phyloP scores from a whole-genome alignment of 768 basidiomycete species.

The Pisolithus tinctorius region DNA sequence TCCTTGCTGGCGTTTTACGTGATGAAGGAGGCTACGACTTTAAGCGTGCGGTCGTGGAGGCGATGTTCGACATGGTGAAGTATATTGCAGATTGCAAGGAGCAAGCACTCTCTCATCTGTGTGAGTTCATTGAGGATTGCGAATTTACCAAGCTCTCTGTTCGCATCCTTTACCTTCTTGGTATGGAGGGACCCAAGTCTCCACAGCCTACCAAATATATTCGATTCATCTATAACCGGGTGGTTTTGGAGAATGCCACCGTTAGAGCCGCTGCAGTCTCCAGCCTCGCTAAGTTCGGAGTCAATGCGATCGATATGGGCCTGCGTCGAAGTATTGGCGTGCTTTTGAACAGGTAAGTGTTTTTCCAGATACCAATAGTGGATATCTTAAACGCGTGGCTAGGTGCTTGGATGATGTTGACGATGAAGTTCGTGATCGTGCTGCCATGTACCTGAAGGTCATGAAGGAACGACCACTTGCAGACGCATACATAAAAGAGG shows the following conservation, averaged over 20 bases:
- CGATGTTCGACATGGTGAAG: conserved; percentile 99
- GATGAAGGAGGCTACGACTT: conserved; percentile 99
- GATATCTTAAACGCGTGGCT: conserved; percentile 4
- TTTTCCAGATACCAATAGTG: neutral
- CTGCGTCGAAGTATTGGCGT: conserved; percentile 85
- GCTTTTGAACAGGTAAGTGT: conserved; percentile 67
- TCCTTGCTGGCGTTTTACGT: conserved; percentile 92
- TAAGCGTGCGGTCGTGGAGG: conserved; percentile 98
- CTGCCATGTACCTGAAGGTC: conserved; percentile 86
- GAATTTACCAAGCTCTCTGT: conserved; percentile 99
- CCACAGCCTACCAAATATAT: conserved; percentile 98
- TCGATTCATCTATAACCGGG: conserved; percentile 99
- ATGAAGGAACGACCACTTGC: conserved; percentile 76
- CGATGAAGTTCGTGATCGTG: conserved; percentile 97
- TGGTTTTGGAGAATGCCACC: conserved; percentile 96
- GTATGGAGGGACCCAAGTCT: conserved; percentile 92
- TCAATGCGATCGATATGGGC: conserved; percentile 71
- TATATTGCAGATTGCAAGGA: conserved; percentile 95
- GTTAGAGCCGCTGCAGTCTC: conserved; percentile 95
- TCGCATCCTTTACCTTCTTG: conserved; percentile 90
- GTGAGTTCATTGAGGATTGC: conserved; percentile 99
- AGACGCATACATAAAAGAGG: conserved; percentile 87
- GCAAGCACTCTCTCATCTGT: conserved; percentile 93
- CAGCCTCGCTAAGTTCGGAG: conserved; percentile 93
- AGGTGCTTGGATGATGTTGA: conserved; percentile 98